These are phyloP conservation scores for Exophiala mesophila DNA, from an alignment of 2,329 filamentous ascomycete genomes.

Conservation along the genomic window DNA sequence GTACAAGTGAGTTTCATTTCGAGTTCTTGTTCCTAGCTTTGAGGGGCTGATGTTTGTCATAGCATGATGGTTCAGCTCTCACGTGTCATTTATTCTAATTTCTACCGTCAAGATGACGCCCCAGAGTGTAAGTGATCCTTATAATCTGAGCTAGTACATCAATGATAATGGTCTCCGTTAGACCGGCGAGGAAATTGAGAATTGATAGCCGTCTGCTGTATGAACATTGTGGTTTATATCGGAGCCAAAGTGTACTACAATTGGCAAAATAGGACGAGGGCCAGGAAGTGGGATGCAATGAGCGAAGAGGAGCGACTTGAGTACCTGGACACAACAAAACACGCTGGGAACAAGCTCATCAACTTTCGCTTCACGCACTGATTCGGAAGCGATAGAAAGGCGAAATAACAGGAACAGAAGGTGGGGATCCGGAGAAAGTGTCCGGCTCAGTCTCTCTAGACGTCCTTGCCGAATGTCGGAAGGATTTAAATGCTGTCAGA, in stretches of 20 bases:
- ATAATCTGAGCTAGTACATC: no score
- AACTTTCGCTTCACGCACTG: constrained; percentile 17
- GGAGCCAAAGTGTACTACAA: constrained; percentile 38
- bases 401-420: no score
- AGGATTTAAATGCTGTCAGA: no score
- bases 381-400: no score
- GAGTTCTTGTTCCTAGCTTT: neutral
- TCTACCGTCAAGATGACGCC: constrained; percentile 25
- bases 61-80: constrained; percentile 34
- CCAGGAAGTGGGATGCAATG: constrained; percentile 39
- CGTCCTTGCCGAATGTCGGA: no score
- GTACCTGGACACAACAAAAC: constrained; percentile 35
- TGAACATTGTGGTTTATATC: constrained; percentile 49
- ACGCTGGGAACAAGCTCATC: constrained; percentile 36
- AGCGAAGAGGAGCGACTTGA: constrained; percentile 33
- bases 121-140: constrained; percentile 36
- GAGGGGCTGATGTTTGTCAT: neutral
- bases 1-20: constrained; percentile 32
- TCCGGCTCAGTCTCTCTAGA: no score
- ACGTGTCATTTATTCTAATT: constrained; percentile 32
- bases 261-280: constrained; percentile 33
- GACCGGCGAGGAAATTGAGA: constrained; percentile 54
- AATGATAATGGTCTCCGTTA: no score
- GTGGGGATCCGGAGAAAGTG: no score
- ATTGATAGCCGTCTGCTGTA: constrained; percentile 48